Percentiles rank a stretch among this genome's conserved stretches.
Evolutionary conservation across 1,284 basidiomycete species (phyloP).

Genomic region (Volvariella surrecta): DNA sequence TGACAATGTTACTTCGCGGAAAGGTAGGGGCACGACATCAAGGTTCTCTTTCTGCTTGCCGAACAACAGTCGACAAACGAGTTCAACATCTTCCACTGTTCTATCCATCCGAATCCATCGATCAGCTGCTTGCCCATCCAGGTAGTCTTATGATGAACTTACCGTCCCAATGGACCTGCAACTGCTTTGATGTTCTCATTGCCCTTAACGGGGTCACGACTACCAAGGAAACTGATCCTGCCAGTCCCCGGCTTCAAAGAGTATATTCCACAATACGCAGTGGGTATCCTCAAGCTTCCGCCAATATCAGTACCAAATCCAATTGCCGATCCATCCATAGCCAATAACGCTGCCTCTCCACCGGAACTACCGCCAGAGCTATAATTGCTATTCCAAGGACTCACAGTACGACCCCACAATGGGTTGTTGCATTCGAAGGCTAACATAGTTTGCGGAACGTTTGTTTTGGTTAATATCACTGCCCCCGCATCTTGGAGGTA

Average conservation of each 20-base stretch:
- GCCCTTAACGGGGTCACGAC: slow-evolving; percentile 42
- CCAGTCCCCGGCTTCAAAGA: slow-evolving; percentile 65
- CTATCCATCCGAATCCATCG: slow-evolving; percentile 19
- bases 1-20: slow-evolving; percentile 44
- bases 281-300: slow-evolving; percentile 74
- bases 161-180: slow-evolving; percentile 74
- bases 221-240: slow-evolving; percentile 43
- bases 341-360: slow-evolving; percentile 71
- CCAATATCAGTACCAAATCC: slow-evolving; percentile 78
- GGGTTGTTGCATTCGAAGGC: slow-evolving; percentile 90
- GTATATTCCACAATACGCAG: slow-evolving; percentile 76
- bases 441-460: slow-evolving; percentile 78
- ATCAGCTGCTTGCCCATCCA: background rate
- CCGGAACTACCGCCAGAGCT: slow-evolving; percentile 75
- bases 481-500: slow-evolving; percentile 41
- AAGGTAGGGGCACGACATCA: slow-evolving; percentile 48
- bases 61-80: slow-evolving; percentile 47
- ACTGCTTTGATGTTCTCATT: slow-evolving; percentile 57
- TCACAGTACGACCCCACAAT: slow-evolving; percentile 69
- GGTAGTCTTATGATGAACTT: slow-evolving; percentile 7
- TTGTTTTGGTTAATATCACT: slow-evolving; percentile 44
- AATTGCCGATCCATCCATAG: slow-evolving; percentile 66
- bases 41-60: slow-evolving; percentile 35
- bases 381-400: slow-evolving; percentile 60
- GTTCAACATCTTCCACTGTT: slow-evolving; percentile 59